Conservation (phyloP, 495 filamentous ascomycete species). For the Penicillium longicatenatum region DNA sequence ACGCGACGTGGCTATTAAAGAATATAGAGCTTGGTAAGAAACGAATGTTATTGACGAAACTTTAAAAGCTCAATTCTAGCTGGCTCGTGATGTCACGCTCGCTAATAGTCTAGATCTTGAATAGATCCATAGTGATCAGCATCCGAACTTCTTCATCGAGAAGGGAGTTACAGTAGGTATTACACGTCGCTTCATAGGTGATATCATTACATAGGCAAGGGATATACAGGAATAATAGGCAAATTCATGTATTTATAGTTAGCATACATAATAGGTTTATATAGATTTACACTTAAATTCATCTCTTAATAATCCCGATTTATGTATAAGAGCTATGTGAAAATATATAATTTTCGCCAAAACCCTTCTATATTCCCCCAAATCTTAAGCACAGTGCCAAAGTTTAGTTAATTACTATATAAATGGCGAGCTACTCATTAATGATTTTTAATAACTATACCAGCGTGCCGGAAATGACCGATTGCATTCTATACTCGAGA, state of each 20-base stretch:
- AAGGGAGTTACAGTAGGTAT: constrained; percentile 20
- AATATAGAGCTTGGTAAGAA: constrained; percentile 30
- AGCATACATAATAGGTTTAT: background rate
- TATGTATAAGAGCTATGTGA: no score
- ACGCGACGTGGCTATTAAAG: constrained; percentile 23
- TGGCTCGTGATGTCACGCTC: constrained; percentile 23
- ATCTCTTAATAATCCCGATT: no score
- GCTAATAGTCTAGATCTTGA: constrained; percentile 26
- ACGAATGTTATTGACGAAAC: constrained; percentile 23
- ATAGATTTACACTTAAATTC: background rate
- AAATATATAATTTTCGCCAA: no score
- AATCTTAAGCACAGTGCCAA: no score
- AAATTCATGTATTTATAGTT: background rate
- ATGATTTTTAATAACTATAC: constrained; percentile 3
- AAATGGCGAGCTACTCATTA: no score
- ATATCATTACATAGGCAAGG: constrained; percentile 29
- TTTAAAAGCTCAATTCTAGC: constrained; percentile 26
- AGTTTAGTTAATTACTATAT: no score
- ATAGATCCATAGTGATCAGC: constrained; percentile 26
- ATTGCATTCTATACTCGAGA: constrained; percentile 2
- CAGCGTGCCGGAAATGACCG: constrained; percentile 8
- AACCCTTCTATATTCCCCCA: no score
- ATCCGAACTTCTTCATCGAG: constrained; percentile 27
- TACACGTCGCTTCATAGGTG: constrained; percentile 24
- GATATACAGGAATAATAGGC: constrained; percentile 6